phyloP scores from a whole-genome alignment of 371 early-diverging fungal species.

The Apophysomyces sp. region DNA sequence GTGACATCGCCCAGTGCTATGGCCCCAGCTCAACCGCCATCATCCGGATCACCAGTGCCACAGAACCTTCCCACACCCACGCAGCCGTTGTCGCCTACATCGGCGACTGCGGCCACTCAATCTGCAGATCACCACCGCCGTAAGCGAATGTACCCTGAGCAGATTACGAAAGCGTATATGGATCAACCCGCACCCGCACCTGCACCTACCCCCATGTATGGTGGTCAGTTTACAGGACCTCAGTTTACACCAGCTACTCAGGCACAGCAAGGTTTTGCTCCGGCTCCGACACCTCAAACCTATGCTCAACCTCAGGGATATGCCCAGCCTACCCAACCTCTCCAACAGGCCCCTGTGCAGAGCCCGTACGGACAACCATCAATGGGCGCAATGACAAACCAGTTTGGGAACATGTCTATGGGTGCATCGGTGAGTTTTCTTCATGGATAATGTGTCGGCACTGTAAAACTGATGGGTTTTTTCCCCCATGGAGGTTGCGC shows the following conservation, averaged over 20 bases:
- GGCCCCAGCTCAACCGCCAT: neutral
- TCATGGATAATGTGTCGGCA: too few relatives aligned
- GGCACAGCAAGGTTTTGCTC: conserved; percentile 16
- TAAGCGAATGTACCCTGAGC: conserved; percentile 66
- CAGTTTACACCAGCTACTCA: conserved; percentile 19
- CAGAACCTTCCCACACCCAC: neutral
- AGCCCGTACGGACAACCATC: neutral
- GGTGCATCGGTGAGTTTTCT: conserved; percentile 7
- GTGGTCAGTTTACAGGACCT: conserved; percentile 14
- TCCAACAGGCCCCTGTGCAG: conserved; percentile 8
- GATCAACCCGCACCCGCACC: conserved; percentile 26
- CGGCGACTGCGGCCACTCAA: conserved; percentile 3
- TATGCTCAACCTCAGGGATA: conserved; percentile 23
- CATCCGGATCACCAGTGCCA: neutral
- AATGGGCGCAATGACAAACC: conserved; percentile 26
- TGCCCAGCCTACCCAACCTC: conserved; percentile 20
- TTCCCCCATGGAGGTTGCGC: neutral
- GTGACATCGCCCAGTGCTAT: neutral
- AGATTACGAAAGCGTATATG: conserved; percentile 47
- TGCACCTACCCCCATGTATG: conserved; percentile 3
- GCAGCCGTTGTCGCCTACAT: conserved; percentile 3
- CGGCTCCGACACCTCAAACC: conserved; percentile 12
- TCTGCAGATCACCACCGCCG: conserved; percentile 34
- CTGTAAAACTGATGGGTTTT: neutral
- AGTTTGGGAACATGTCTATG: conserved; percentile 47